Percentiles rank a stretch among this genome's conserved stretches.
Evolutionary conservation across 345 rosid genomes (phyloP).

Genomic region (Crucihimalaya himalaica): DNA sequence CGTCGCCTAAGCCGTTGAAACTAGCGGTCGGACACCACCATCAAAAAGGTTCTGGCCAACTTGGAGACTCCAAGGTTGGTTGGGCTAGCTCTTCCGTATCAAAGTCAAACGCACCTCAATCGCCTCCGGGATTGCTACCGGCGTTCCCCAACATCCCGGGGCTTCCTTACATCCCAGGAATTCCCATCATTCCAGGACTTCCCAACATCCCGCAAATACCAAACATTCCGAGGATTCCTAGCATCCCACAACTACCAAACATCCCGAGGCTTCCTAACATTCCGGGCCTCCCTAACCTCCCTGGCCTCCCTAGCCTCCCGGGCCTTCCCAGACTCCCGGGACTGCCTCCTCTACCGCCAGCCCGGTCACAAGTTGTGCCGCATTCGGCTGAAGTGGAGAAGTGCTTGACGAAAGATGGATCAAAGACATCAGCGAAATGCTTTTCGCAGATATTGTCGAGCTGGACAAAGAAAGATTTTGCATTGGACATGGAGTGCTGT

Average conservation of each 20-base stretch:
- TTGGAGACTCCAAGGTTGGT: conserved; percentile 2
- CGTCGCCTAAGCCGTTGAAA: conserved; percentile 13
- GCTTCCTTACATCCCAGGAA: background rate
- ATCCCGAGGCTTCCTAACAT: background rate
- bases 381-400: conserved; percentile 6
- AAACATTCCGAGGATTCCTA: background rate
- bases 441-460: conserved; percentile 12
- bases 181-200: background rate
- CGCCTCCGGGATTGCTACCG: background rate
- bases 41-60: background rate
- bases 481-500: conserved; percentile 16
- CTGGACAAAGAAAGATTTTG: background rate
- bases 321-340: background rate
- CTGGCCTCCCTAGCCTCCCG: background rate
- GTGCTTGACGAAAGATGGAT: background rate
- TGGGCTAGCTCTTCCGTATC: background rate
- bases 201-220: background rate
- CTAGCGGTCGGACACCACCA: background rate
- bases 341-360: background rate
- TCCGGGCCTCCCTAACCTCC: background rate
- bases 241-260: background rate
- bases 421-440: background rate
- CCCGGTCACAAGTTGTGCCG: background rate
- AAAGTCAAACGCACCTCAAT: background rate
- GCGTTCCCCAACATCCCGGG: background rate